Evolutionary conservation across 352 stramenopile genomes (phyloP), one percentile per base, ranked within the genome.

Genomic region (Globisporangium irregulare): DNA sequence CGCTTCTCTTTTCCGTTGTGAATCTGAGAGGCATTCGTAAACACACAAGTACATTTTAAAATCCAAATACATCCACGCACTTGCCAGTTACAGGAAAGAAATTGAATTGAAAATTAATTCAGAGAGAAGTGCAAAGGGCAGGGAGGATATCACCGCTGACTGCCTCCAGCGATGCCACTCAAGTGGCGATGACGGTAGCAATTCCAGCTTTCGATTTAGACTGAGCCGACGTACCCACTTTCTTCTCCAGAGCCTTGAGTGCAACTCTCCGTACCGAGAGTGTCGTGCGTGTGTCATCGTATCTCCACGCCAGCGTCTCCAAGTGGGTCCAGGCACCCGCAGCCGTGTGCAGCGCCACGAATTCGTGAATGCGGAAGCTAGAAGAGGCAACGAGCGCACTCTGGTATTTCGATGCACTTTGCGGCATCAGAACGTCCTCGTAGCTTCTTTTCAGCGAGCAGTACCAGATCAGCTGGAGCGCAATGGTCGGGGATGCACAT

Each of bases 321-420:
- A 73, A 41, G 48, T 70, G 62, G 2, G 18, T 20, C 56, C 54
- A 61, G 48, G 57, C 36, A 8, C 62, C 57, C 25, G 56, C 68
- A 10, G 62, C 68, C 4, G 43, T 43, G 48, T 73, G 68, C 18
- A 73, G 56, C 38, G 62, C 58, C 15, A 70, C 63, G 25, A 73
- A 73, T 12, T 69, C 62, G 20, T 69, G 36, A 3, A 73, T 32
- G 12, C 25, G 25, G 24, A 62, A 53, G 15, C 54, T 43, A 12
- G 43, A 56, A 15, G 36, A 43, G 36, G 36, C 36, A 43, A 43
- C 36, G 36, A 43, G 36, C 36, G 36, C 36, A 4, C 41, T 41
- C 41, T 24, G 22, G 14, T 12, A 53, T 27, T 9, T 64, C 5
- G 15, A 22, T 9, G 8, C 27, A 2, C 12, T 27, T 2, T 59